Conservation (phyloP, 495 filamentous ascomycete genomes). For the Rusavskia elegans region DNA sequence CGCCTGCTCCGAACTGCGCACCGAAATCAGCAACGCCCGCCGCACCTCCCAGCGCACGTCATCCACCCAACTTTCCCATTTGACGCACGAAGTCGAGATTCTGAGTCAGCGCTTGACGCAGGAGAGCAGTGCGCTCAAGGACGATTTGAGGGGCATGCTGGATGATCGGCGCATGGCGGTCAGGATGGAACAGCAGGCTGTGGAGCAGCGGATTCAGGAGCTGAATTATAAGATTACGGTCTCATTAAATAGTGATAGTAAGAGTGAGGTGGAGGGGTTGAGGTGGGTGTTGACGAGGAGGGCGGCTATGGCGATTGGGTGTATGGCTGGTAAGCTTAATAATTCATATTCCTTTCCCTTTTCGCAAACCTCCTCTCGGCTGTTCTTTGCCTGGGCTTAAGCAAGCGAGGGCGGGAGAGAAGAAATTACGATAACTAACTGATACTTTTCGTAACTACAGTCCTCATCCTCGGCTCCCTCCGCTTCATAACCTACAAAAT, state of each 20-base stretch:
- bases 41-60: conserved; percentile 49
- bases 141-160: conserved; percentile 88
- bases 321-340: conserved; percentile 9
- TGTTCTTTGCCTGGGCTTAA: no score
- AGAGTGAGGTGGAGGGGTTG: conserved; percentile 79
- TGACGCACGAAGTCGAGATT: conserved; percentile 92
- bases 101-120: conserved; percentile 67
- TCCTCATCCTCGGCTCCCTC: conserved; percentile 10
- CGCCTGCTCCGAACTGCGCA: conserved; percentile 81
- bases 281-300: conserved; percentile 81
- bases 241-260: conserved; percentile 65
- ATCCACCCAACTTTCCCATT: conserved; percentile 61
- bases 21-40: conserved; percentile 27
- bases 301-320: conserved; percentile 61
- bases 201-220: conserved; percentile 76
- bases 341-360: no score
- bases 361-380: no score
- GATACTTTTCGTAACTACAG: not conserved
- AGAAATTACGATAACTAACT: no score
- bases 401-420: no score
- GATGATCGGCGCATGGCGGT: conserved; percentile 91
- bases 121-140: conserved; percentile 62
- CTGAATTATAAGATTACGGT: conserved; percentile 90
- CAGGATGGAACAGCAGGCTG: conserved; percentile 63
- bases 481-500: conserved; percentile 8